Percentiles rank a stretch among this genome's conserved stretches.
These are phyloP conservation scores for Stephanodiscus triporus DNA, from an alignment of 108 stramenopile genomes.

Conservation along the genomic window DNA sequence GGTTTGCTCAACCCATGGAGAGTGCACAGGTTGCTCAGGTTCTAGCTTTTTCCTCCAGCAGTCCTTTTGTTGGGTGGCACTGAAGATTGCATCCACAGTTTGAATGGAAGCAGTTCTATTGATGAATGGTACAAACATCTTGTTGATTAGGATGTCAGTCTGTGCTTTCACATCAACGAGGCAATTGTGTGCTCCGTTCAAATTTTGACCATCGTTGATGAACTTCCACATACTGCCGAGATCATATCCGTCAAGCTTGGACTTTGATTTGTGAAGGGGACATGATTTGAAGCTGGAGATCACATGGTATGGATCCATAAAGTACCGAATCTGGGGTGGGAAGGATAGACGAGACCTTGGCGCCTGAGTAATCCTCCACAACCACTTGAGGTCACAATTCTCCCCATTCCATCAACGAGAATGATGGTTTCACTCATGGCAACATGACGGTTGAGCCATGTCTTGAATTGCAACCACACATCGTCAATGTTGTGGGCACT, in stretches of 20 bases:
- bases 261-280: neutral
- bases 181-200: conserved; percentile 22
- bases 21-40: conserved; percentile 12
- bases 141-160: neutral
- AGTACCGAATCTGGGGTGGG: neutral
- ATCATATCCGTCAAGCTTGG: neutral
- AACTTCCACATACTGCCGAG: conserved; percentile 13
- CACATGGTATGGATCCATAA: conserved; percentile 10
- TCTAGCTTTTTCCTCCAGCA: conserved; percentile 19
- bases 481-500: too few species aligned
- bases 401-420: conserved; percentile 13
- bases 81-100: conserved; percentile 4
- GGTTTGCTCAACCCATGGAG: conserved; percentile 14
- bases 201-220: neutral
- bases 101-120: neutral
- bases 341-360: neutral
- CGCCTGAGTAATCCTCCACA: conserved; percentile 17
- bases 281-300: neutral
- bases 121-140: conserved; percentile 3
- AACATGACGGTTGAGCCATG: too few species aligned
- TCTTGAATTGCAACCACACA: too few species aligned
- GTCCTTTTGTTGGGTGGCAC: neutral
- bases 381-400: conserved; percentile 12
- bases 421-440: too few species aligned
- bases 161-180: conserved; percentile 4